A percentile compares a stretch with the other conserved stretches of the same genome.
phyloP scores from a whole-genome alignment of 2,329 filamentous ascomycete species.

The Diaporthe velutina region DNA sequence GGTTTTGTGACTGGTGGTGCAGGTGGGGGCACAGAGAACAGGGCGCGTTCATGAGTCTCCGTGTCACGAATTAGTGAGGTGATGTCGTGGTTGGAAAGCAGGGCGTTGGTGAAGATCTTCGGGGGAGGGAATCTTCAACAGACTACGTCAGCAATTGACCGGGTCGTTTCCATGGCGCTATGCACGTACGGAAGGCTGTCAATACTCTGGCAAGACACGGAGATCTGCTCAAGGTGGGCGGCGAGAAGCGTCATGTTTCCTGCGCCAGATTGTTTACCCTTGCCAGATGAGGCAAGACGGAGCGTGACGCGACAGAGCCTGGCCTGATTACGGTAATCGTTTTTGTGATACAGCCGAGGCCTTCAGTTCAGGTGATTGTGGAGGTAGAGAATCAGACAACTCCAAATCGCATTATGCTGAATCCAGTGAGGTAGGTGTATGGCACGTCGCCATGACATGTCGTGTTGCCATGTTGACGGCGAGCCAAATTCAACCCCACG shows the following conservation, averaged over 20 bases:
- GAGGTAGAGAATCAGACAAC: too few relatives aligned
- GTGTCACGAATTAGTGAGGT: slow-evolving; percentile 95
- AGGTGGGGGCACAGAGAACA: slow-evolving; percentile 90
- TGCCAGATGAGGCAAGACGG: too few relatives aligned
- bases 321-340: not conserved
- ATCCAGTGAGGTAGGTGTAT: not conserved
- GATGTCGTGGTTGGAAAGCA: slow-evolving; percentile 91
- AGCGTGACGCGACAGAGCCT: not conserved
- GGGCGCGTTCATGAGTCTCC: slow-evolving; percentile 91
- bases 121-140: slow-evolving; percentile 81
- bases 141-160: not conserved
- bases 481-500: slow-evolving; percentile 7
- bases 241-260: slow-evolving; percentile 75
- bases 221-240: slow-evolving; percentile 82
- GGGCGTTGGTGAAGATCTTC: slow-evolving; percentile 95
- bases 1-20: slow-evolving; percentile 59
- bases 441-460: not conserved
- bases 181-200: slow-evolving; percentile 76
- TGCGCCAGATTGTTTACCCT: slow-evolving; percentile 32
- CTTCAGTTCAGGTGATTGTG: not conserved
- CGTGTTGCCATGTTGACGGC: not conserved
- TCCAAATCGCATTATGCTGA: not conserved
- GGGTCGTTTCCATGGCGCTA: not conserved
- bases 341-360: not conserved
- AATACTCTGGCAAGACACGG: slow-evolving; percentile 81